Percentiles rank a stretch among this genome's conserved stretches.
Conservation (phyloP, 2,329 filamentous ascomycete species). For the Fusarium sacchari region DNA sequence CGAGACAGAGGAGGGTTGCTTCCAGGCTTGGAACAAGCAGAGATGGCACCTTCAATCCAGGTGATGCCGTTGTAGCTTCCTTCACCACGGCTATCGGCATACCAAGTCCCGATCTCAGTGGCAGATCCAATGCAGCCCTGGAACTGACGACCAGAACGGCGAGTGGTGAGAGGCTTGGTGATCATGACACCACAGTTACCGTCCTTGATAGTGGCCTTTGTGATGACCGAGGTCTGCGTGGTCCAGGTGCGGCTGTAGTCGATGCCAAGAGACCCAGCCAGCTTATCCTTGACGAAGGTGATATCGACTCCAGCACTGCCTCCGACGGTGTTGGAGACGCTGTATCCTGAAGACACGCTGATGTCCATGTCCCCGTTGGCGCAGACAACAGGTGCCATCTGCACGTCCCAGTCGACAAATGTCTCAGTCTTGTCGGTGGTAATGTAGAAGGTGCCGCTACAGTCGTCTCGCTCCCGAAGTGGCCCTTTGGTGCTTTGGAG, state of each 20-base stretch:
- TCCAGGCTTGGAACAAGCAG: background rate
- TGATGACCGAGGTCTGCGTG: background rate
- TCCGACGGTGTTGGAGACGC: background rate
- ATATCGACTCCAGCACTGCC: background rate
- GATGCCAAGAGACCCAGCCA: background rate
- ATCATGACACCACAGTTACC: background rate
- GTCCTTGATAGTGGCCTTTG: background rate
- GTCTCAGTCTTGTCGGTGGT: background rate
- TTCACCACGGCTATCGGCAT: background rate
- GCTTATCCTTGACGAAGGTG: background rate
- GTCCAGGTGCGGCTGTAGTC: background rate
- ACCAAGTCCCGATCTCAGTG: background rate
- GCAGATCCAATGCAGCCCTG: background rate
- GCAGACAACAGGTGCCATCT: background rate
- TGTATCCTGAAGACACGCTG: background rate
- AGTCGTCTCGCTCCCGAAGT: background rate
- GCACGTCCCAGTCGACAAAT: background rate
- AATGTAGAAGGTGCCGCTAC: background rate
- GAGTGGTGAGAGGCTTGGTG: background rate
- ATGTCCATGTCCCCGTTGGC: background rate
- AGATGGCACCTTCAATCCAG: background rate
- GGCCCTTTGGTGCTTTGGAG: background rate
- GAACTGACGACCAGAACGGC: background rate
- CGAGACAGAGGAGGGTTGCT: background rate
- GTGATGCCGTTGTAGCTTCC: background rate